phyloP scores from a whole-genome alignment of 352 stramenopile genomes.

The Globisporangium canariense region DNA sequence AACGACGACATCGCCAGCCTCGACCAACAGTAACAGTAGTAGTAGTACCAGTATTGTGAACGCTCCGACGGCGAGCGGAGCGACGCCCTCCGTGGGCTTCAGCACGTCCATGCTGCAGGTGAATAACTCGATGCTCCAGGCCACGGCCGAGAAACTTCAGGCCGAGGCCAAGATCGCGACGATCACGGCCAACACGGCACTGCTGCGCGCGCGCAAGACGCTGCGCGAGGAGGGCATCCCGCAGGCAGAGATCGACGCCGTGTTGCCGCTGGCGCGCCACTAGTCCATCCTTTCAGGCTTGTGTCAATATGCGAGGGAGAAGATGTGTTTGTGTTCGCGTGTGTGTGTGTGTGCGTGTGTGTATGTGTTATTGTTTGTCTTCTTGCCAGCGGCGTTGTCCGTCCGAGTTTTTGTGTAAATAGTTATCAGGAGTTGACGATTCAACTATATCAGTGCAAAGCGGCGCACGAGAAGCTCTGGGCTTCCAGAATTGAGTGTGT shows the following conservation, averaged over 20 bases:
- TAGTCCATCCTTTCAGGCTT: background rate
- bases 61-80: background rate
- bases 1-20: background rate
- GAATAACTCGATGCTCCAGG: constrained; percentile 18
- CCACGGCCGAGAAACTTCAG: constrained; percentile 17
- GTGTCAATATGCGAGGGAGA: background rate
- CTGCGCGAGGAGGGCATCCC: constrained; percentile 17
- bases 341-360: too few species aligned
- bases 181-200: constrained; percentile 16
- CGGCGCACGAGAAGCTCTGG: too few species aligned
- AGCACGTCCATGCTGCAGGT: constrained; percentile 16
- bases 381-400: too few species aligned
- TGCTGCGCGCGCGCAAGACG: constrained; percentile 16
- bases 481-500: too few species aligned
- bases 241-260: constrained; percentile 19
- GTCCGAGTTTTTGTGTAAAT: too few species aligned
- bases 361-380: too few species aligned
- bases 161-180: constrained; percentile 14
- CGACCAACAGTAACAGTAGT: background rate
- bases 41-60: background rate
- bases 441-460: too few species aligned
- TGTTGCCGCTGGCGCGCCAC: constrained; percentile 13
- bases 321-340: too few species aligned
- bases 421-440: too few species aligned
- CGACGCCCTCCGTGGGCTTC: constrained; percentile 4